Evolutionary conservation across 169 alveolate genomes (phyloP).

Genomic region (Sarcocystis neurona): DNA sequence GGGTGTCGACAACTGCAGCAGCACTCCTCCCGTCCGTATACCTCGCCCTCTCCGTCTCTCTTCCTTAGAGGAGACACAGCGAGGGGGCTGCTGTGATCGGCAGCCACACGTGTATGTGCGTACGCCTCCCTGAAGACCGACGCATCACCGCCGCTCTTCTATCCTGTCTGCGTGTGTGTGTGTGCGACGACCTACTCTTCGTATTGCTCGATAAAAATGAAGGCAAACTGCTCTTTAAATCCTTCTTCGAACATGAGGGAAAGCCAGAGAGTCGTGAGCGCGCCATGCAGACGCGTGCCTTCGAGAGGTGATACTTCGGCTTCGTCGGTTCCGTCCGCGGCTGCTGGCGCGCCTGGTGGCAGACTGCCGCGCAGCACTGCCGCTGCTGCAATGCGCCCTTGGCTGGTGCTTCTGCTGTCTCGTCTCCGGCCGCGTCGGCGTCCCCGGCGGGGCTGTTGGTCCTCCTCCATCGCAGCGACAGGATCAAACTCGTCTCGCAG

Average conservation of each 20-base stretch:
- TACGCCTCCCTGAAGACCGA: too few relatives aligned
- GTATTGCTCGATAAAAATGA: slow-evolving; percentile 31
- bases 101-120: too few relatives aligned
- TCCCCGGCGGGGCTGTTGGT: too few relatives aligned
- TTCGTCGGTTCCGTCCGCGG: too few relatives aligned
- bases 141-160: too few relatives aligned
- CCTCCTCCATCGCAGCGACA: background rate
- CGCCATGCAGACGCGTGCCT: slow-evolving; percentile 2
- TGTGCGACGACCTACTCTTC: background rate
- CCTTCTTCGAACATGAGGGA: slow-evolving; percentile 41
- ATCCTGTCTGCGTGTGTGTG: background rate
- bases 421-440: background rate
- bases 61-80: too few relatives aligned
- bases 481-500: background rate
- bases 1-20: too few relatives aligned
- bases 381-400: background rate
- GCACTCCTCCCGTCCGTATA: too few relatives aligned
- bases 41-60: too few relatives aligned
- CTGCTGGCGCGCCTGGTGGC: background rate
- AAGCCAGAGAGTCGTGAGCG: slow-evolving; percentile 39
- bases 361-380: background rate
- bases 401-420: background rate
- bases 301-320: too few relatives aligned
- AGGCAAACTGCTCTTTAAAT: slow-evolving; percentile 39
- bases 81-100: too few relatives aligned